A percentile compares a stretch with the other conserved stretches of the same genome.
These are phyloP conservation scores for Striga hermonthica DNA, from an alignment of 305 asterid genomes.

Conservation along the genomic window DNA sequence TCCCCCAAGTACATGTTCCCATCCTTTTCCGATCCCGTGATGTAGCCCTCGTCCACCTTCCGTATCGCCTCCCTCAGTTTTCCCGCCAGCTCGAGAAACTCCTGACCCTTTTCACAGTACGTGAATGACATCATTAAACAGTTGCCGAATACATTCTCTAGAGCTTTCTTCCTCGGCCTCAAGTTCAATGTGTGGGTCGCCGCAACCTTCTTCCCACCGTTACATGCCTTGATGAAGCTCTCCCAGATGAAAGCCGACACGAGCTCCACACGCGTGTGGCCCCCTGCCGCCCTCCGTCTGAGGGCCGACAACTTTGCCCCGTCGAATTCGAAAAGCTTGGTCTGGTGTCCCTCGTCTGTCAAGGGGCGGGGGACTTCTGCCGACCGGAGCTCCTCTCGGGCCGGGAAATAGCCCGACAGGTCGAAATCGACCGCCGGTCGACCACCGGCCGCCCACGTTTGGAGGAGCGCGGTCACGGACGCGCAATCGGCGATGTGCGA, in stretches of 20 bases:
- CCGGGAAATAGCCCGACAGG: no score
- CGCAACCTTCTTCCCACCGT: background rate
- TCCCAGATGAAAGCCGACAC: conserved; percentile 43
- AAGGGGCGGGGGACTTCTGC: no score
- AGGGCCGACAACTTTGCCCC: background rate
- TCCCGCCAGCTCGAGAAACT: background rate
- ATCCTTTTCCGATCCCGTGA: conserved; percentile 14
- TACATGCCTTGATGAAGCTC: background rate
- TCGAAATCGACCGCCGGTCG: no score
- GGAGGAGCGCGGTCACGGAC: conserved; percentile 3
- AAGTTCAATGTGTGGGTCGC: conserved; percentile 35
- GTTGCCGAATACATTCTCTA: conserved; percentile 39
- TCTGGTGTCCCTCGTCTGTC: no score
- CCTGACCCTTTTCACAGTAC: background rate
- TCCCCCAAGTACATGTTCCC: conserved; percentile 16
- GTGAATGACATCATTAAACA: conserved; percentile 23
- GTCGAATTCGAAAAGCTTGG: no score
- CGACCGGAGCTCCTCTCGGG: no score
- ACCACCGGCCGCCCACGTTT: conserved; percentile 6
- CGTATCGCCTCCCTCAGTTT: background rate
- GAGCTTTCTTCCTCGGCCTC: conserved; percentile 29
- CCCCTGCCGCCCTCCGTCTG: conserved; percentile 1
- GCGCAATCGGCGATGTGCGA: conserved; percentile 9
- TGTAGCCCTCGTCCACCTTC: background rate
- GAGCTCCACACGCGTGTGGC: conserved; percentile 43